Evolutionary conservation across 148 eudicot genomes (phyloP), one percentile per base, ranked within the genome.

Genomic region (Amaranthus hypochondriacus): DNA sequence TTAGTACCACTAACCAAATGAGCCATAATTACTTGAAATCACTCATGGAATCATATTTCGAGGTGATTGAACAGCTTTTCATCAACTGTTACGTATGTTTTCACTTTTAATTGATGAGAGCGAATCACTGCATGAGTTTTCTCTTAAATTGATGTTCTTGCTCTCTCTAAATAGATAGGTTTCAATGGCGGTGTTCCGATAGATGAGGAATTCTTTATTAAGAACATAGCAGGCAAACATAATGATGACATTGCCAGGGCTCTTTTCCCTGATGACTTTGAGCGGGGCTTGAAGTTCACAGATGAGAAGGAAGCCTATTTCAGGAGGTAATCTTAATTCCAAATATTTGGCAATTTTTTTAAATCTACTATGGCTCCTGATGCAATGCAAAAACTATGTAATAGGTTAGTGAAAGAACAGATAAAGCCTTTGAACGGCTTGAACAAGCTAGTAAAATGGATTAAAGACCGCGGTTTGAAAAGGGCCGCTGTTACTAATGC

Each of bases 401-500:
- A 68, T 82, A 94, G 97, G 75, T 76, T 94, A 77, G 90, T 81
- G 61, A 82, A 83, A 76, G 97, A 89, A 50, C 83, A 89, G 71
- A 48, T 94, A 69, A 84, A 86, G 82, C 87, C 97, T 39, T 62
- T 94, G 63, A 70, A 86, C 48, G 97, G 98, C 71, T 81, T 94
- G 11, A 72, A 83, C 74, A 89, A 88, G 80, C 46, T 93, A 69
- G 86, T 62, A 54, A 91, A 89, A 77, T 94, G 98, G 98, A 61
- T 91, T 8, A 85, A 91, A 85, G 97, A 89, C 39, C 92, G 68
- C 75, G 97, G 97, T 14, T 77, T 94, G 78, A 94, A 87, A 80
- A 85, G 97, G 64, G 98, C 98, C 69, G 97, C 98, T 42, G 98
- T 94, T 44, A 91, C 98, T 2, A 94, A 94, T 76, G 98, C 97